phyloP scores from a whole-genome alignment of 148 eudicot genomes.

The Diospyros kaki region DNA sequence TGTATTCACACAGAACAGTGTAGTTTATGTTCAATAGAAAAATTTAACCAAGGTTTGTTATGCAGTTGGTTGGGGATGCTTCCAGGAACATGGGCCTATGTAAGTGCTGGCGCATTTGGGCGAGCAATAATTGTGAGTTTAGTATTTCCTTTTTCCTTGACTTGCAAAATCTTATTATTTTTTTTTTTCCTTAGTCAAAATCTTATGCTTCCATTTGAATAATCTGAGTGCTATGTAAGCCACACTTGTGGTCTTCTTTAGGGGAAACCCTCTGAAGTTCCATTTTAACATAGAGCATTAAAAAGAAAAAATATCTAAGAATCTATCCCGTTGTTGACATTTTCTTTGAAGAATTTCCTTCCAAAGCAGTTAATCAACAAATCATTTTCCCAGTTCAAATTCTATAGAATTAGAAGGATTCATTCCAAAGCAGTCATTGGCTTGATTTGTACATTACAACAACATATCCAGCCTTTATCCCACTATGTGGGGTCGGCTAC shows the following conservation, averaged over 20 bases:
- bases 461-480: no score
- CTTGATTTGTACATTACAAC: no score
- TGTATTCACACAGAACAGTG: background rate
- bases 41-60: background rate
- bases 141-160: background rate
- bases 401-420: background rate
- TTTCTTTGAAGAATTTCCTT: background rate
- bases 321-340: background rate
- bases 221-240: background rate
- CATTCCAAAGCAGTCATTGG: no score
- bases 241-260: background rate
- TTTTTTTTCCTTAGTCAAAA: no score
- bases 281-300: background rate
- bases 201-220: background rate
- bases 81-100: constrained; percentile 97
- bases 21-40: background rate
- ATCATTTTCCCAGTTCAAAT: background rate
- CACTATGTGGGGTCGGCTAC: no score
- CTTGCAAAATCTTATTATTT: no score
- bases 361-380: background rate
- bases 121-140: constrained; percentile 89
- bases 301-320: background rate
- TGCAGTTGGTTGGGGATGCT: constrained; percentile 99
- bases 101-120: constrained; percentile 98
- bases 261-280: background rate